phyloP scores from a whole-genome alignment of 78 protist genomes.

The Dictyostelium intermedium region DNA sequence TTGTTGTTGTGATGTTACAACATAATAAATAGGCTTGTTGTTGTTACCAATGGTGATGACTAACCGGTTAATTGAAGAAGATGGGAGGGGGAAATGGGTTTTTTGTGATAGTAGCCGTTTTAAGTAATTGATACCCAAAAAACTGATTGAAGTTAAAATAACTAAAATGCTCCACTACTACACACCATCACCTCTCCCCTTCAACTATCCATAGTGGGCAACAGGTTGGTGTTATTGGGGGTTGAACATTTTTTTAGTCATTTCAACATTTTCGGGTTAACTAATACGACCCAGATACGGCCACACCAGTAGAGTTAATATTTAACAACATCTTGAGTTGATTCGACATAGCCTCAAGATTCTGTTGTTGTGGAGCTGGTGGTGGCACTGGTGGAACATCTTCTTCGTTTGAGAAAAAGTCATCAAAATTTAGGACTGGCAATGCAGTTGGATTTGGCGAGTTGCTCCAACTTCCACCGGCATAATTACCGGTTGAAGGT shows the following conservation, averaged over 20 bases:
- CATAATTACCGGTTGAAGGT: slow-evolving; percentile 19
- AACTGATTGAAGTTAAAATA: background rate
- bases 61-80: background rate
- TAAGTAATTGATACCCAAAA: background rate
- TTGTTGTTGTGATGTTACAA: background rate
- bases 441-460: slow-evolving; percentile 59
- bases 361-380: background rate
- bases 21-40: background rate
- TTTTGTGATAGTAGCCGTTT: background rate
- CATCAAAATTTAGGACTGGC: slow-evolving; percentile 60
- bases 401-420: background rate
- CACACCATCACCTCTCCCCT: background rate
- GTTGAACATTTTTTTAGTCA: background rate
- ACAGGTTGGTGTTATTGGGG: background rate
- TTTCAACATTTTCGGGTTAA: background rate
- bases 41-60: background rate
- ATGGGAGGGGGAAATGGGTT: background rate
- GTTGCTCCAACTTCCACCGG: slow-evolving; percentile 68
- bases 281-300: background rate
- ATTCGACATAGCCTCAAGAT: slow-evolving; percentile 2
- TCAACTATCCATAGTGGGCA: too few relatives aligned
- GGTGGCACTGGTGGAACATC: background rate
- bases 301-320: slow-evolving; percentile 2
- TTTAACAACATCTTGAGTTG: slow-evolving; percentile 48
- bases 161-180: background rate